A percentile compares a stretch with the other conserved stretches of the same genome.
Conservation (phyloP, 768 basidiomycete genomes). For the Lentinus tigrinus region DNA sequence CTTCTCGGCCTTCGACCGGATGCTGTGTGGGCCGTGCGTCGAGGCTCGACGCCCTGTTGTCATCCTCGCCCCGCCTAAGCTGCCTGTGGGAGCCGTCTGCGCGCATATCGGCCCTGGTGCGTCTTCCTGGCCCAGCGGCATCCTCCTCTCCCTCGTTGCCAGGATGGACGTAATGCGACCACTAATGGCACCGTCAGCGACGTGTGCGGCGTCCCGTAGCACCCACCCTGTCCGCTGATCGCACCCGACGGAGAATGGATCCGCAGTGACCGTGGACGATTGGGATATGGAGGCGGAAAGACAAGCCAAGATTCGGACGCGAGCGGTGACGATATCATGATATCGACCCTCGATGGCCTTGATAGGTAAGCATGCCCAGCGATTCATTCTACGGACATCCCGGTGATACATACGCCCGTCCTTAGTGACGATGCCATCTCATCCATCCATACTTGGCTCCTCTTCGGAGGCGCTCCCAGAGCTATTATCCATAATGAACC, state of each 20-base stretch:
- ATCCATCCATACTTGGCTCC: not conserved
- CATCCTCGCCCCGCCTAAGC: not conserved
- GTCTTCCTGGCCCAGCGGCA: not conserved
- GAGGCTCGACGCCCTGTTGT: not conserved
- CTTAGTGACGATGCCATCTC: not conserved
- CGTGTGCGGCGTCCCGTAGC: not conserved
- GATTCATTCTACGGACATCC: not conserved
- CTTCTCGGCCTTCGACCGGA: constrained; percentile 1
- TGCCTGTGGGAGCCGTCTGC: not conserved
- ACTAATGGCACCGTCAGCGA: not conserved
- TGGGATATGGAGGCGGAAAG: too few relatives aligned
- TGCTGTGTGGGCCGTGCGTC: not conserved
- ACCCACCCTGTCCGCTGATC: not conserved
- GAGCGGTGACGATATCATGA: too few relatives aligned
- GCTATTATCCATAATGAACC: not conserved
- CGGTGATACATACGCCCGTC: not conserved
- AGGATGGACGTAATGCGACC: not conserved
- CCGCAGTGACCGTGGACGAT: not conserved
- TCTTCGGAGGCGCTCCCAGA: too few relatives aligned
- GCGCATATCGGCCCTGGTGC: not conserved
- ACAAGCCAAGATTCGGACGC: too few relatives aligned
- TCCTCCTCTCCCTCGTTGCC: not conserved
- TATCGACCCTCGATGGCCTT: too few relatives aligned
- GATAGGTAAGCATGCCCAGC: too few relatives aligned
- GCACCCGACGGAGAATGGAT: not conserved